Conservation (phyloP, 331 rosid species). For the Malus hybrid region DNA sequence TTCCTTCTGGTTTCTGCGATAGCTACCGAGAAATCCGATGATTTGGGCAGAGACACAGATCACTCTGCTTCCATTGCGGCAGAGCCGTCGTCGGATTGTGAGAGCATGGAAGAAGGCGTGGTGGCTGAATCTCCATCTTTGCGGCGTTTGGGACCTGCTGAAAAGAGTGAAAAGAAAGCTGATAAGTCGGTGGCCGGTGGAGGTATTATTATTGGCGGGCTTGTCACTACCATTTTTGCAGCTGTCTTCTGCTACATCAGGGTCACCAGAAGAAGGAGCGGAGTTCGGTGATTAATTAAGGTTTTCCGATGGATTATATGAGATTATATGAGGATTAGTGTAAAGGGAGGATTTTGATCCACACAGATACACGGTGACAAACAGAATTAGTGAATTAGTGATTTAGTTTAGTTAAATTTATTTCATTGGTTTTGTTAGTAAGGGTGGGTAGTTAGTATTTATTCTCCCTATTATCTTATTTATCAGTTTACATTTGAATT, state of each 20-base stretch:
- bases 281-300: background rate
- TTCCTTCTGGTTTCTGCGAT: constrained; percentile 34
- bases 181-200: constrained; percentile 43
- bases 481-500: no score
- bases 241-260: constrained; percentile 85
- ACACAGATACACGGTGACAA: background rate
- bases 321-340: background rate
- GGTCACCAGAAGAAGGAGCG: constrained; percentile 56
- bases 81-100: constrained; percentile 15
- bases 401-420: background rate
- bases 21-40: constrained; percentile 19
- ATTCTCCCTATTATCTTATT: no score
- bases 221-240: constrained; percentile 68
- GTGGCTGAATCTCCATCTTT: constrained; percentile 47
- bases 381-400: background rate
- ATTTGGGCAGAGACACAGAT: constrained; percentile 11
- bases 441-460: no score
- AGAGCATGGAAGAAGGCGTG: constrained; percentile 12
- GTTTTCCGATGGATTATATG: background rate
- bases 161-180: constrained; percentile 22
- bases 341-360: background rate
- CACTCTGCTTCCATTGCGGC: constrained; percentile 9
- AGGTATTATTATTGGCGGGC: constrained; percentile 83
- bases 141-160: constrained; percentile 39
- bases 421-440: background rate